A percentile compares a stretch with the other conserved stretches of the same genome.
These are phyloP conservation scores for Jacaranda copaia DNA, from an alignment of 257 asterid genomes.

Conservation along the genomic window DNA sequence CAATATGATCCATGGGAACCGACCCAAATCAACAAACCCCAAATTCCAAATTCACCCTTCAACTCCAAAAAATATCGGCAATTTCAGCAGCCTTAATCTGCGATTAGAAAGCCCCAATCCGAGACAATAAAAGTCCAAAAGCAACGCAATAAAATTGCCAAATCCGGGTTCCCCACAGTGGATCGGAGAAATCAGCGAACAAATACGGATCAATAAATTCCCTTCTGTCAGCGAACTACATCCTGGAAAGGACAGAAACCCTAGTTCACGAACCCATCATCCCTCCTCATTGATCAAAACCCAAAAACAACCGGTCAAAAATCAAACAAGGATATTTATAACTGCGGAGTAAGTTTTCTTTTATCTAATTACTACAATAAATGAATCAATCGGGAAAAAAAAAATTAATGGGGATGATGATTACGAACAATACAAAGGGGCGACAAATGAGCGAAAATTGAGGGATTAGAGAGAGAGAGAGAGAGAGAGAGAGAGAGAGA, in stretches of 20 bases:
- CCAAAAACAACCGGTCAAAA: slow-evolving; percentile 41
- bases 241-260: slow-evolving; percentile 51
- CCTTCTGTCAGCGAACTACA: slow-evolving; percentile 51
- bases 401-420: slow-evolving; percentile 18
- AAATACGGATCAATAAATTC: slow-evolving; percentile 34
- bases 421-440: slow-evolving; percentile 42
- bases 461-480: slow-evolving; percentile 45
- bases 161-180: slow-evolving; percentile 29
- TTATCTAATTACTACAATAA: slow-evolving; percentile 19
- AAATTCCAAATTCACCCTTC: slow-evolving; percentile 28
- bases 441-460: slow-evolving; percentile 62
- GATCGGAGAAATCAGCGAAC: slow-evolving; percentile 43
- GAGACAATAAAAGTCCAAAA: slow-evolving; percentile 27
- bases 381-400: slow-evolving; percentile 31
- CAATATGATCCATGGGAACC: slow-evolving; percentile 76
- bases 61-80: slow-evolving; percentile 28
- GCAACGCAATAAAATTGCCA: slow-evolving; percentile 19
- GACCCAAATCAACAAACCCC: slow-evolving; percentile 37
- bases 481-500: slow-evolving; percentile 34
- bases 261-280: slow-evolving; percentile 48
- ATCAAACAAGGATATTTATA: slow-evolving; percentile 23
- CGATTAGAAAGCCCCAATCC: slow-evolving; percentile 30
- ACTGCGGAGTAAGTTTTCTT: slow-evolving; percentile 15
- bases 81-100: slow-evolving; percentile 33
- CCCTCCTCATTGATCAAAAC: slow-evolving; percentile 43